phyloP scores from a whole-genome alignment of 2,329 filamentous ascomycete genomes.

The Colletotrichum phormii region DNA sequence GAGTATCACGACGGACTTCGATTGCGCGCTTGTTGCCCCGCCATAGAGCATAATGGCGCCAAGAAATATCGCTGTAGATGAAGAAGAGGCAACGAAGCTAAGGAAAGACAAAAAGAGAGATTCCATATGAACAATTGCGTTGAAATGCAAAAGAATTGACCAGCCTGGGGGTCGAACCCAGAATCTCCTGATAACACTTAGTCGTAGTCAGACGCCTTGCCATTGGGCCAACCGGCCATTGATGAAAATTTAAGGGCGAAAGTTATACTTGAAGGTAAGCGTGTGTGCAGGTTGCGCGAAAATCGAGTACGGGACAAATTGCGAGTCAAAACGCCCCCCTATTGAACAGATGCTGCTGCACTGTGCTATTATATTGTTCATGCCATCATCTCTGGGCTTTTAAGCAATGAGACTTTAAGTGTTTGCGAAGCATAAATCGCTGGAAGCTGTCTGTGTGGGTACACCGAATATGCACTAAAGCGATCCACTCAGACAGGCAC shows the following conservation, averaged over 20 bases:
- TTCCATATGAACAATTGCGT: accelerated
- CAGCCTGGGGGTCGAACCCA: constrained; percentile 38
- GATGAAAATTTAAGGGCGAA: background rate
- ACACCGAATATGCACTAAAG: constrained; percentile 32
- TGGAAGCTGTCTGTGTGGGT: background rate
- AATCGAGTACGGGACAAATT: background rate
- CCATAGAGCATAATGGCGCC: background rate
- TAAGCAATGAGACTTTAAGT: background rate
- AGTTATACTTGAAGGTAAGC: too few species aligned
- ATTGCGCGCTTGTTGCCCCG: background rate
- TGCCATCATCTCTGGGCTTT: background rate
- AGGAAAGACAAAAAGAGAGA: background rate
- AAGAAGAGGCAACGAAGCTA: background rate
- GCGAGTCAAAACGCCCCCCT: too few species aligned
- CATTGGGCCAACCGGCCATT: constrained; percentile 49
- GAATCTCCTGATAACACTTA: constrained; percentile 33
- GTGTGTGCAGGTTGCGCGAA: too few species aligned
- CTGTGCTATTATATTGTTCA: background rate
- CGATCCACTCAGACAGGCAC: constrained; percentile 7
- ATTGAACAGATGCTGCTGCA: background rate
- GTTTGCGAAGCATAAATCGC: background rate
- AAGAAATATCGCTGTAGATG: accelerated
- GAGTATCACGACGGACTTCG: background rate
- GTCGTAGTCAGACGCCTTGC: constrained; percentile 58
- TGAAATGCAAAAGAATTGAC: constrained; percentile 7